Base-by-base conservation (phyloP, 257 asterid species). In the Solanum pimpinellifolium region DNA sequence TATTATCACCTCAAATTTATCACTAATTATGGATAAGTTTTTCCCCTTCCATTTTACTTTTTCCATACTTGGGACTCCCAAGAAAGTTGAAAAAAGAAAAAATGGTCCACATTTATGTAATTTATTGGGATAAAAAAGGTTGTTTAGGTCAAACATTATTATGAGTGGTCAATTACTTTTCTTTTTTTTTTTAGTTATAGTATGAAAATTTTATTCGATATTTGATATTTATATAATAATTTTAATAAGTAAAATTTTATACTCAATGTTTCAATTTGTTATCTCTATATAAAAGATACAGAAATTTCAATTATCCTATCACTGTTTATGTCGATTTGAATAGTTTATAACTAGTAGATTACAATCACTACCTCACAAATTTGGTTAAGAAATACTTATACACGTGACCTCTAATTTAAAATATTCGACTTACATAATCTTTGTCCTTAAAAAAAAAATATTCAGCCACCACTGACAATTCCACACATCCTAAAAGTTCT, bases 241-340 rank as follows among this genome's bases (percentile, higher is more conserved):
- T 4, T 59, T 20, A 20, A 20, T 11, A 59, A 59, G 4, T 56
- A 20, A 20, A 20, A 20, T 3, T 8, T 7, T 20, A 59, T 59
- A 59, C 1, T 7, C 25, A 59, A 0, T 18, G 20, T 4, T 20
- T 20, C 0, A 59, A 20, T 7, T 0, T 0, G 2, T 7, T 3
- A 59, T 0, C 0, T 7, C 18, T 8, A 52, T 6, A 52, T 16
- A 3, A 52, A 18, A 52, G 0, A 7, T 52, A 18, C 1, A 52
- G 0, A 56, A 0, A 56, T 56, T 11, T 18, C 66, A 59, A 59
- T 20, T 4, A 59, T 20, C 25, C 2, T 56, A 56, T 0, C n/a
- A 56, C 9, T 2, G 0, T 20, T 4, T 4, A 56, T 1, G 2
- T 20, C 3, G 4, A 18, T 56, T 2, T 2, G 2, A 73, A 1